Percentiles rank a stretch among this genome's conserved stretches.
phyloP scores from a whole-genome alignment of 331 rosid species.

The Spiraea crenata region DNA sequence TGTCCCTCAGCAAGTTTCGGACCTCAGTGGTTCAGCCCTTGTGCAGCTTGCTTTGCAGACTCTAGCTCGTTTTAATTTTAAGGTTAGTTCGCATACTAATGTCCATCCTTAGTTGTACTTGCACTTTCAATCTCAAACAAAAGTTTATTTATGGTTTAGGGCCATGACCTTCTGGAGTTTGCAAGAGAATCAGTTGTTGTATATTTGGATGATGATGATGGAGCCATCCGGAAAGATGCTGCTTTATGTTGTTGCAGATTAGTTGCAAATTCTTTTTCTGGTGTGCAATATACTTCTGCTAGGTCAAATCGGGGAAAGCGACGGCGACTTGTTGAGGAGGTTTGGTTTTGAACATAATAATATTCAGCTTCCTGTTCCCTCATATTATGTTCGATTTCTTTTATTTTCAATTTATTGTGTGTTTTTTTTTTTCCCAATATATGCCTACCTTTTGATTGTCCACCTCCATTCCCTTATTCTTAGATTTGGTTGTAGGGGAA shows the following conservation, averaged over 20 bases:
- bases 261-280: slow-evolving; percentile 77
- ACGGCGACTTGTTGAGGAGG: slow-evolving; percentile 88
- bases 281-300: slow-evolving; percentile 68
- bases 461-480: not conserved
- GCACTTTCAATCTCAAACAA: slow-evolving; percentile 14
- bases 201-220: slow-evolving; percentile 95
- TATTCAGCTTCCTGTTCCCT: not conserved
- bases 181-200: slow-evolving; percentile 89
- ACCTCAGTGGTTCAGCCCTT: slow-evolving; percentile 69
- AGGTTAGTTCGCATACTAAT: slow-evolving; percentile 48
- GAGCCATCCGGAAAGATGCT: slow-evolving; percentile 89
- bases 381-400: not conserved
- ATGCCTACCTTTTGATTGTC: not conserved
- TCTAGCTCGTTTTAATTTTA: slow-evolving; percentile 87
- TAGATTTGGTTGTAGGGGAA: not conserved
- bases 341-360: slow-evolving; percentile 31
- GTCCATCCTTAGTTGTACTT: slow-evolving; percentile 11
- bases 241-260: slow-evolving; percentile 94
- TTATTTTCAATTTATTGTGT: not conserved
- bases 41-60: slow-evolving; percentile 95
- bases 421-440: not conserved
- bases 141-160: slow-evolving; percentile 50
- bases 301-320: slow-evolving; percentile 83
- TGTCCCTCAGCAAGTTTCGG: slow-evolving; percentile 68
- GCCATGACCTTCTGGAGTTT: slow-evolving; percentile 94